phyloP scores from a whole-genome alignment of 257 asterid genomes.

The Coffea eugenioides region DNA sequence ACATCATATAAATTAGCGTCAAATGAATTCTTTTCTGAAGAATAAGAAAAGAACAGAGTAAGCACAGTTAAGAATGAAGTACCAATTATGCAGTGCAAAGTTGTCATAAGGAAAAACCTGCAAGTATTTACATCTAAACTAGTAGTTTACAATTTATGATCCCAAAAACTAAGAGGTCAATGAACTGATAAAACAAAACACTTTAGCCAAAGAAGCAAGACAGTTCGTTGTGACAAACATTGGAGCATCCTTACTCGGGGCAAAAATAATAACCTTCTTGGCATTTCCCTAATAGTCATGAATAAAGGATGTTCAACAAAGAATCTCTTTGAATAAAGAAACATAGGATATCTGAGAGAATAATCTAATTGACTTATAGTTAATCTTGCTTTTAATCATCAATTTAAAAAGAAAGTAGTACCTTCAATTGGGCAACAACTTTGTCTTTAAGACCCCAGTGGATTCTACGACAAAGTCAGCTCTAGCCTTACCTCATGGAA shows the following conservation, averaged over 20 bases:
- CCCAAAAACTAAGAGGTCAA: not conserved
- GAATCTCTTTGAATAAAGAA: not conserved
- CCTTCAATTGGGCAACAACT: slow-evolving; percentile 90
- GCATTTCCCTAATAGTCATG: slow-evolving; percentile 64
- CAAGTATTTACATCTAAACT: not conserved
- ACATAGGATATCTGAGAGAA: not conserved
- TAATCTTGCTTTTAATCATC: not conserved
- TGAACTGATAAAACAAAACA: slow-evolving; percentile 8
- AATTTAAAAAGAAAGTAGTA: slow-evolving; percentile 12
- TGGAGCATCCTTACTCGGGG: slow-evolving; percentile 84
- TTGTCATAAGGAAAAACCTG: no score
- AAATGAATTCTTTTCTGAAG: not conserved
- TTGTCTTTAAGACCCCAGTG: slow-evolving; percentile 81
- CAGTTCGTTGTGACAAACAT: slow-evolving; percentile 91
- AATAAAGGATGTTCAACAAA: not conserved
- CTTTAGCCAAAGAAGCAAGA: slow-evolving; percentile 90
- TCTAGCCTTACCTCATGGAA: slow-evolving; percentile 81
- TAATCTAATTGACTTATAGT: not conserved
- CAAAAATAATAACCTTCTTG: slow-evolving; percentile 75
- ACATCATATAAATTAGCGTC: not conserved
- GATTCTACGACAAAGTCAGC: slow-evolving; percentile 85
- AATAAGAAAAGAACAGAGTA: not conserved
- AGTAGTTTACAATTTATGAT: not conserved
- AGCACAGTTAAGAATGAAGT: not conserved
- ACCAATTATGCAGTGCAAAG: slow-evolving; percentile 83